phyloP scores from a whole-genome alignment of 2,329 filamentous ascomycete genomes.

The Aureobasidium melanogenum region DNA sequence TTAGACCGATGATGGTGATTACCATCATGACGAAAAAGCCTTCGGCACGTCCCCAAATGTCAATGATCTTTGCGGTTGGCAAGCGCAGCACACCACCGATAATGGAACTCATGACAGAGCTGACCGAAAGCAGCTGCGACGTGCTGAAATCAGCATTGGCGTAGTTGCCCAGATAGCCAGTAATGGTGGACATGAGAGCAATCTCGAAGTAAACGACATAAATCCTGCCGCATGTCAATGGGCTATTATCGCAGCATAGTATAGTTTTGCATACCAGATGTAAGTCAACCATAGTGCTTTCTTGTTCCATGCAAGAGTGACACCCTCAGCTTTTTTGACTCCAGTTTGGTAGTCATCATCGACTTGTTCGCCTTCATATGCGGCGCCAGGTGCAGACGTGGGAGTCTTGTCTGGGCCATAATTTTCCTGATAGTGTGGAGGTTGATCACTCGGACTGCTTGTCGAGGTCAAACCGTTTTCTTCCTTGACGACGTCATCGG shows the following conservation, averaged over 20 bases:
- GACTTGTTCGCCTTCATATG: not conserved
- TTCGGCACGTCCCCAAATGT: slow-evolving; percentile 17
- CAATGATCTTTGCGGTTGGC: slow-evolving; percentile 16
- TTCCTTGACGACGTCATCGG: slow-evolving; percentile 7
- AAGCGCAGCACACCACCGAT: slow-evolving; percentile 17
- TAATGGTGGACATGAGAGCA: slow-evolving; percentile 25
- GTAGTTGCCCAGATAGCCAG: slow-evolving; percentile 19
- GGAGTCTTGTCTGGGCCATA: slow-evolving; percentile 23
- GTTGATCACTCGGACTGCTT: slow-evolving; percentile 16
- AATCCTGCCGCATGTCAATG: slow-evolving; percentile 20
- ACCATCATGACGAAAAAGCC: slow-evolving; percentile 15
- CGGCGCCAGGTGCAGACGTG: slow-evolving; percentile 15
- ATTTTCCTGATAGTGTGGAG: slow-evolving; percentile 14
- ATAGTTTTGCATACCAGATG: slow-evolving; percentile 16
- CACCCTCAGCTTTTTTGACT: slow-evolving; percentile 25
- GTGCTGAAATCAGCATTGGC: slow-evolving; percentile 24
- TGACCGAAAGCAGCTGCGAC: slow-evolving; percentile 18
- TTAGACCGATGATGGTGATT: slow-evolving; percentile 16
- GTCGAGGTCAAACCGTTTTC: slow-evolving; percentile 3
- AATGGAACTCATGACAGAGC: slow-evolving; percentile 14
- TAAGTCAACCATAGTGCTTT: slow-evolving; percentile 20
- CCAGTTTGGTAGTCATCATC: slow-evolving; percentile 19
- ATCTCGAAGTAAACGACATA: slow-evolving; percentile 30
- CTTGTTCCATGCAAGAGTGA: slow-evolving; percentile 24
- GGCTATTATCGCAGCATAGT: no score